Evolutionary conservation across 2,329 filamentous ascomycete species (phyloP).

Genomic region (Chrysoporthe cubensis): DNA sequence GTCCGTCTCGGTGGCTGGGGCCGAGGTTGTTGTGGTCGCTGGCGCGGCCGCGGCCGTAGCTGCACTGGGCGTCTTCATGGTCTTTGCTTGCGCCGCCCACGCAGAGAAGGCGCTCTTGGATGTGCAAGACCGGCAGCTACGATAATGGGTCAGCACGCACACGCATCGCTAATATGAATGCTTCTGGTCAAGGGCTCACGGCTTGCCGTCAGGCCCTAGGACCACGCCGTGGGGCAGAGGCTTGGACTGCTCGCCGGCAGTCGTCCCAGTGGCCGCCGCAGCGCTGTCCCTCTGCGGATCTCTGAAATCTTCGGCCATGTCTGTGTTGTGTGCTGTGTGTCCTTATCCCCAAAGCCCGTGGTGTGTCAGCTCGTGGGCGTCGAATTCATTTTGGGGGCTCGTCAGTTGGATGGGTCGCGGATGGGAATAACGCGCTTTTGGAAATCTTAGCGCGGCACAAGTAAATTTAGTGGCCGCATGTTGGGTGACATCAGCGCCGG

Average conservation of each 20-base stretch:
- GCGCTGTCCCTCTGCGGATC: slow-evolving; percentile 35
- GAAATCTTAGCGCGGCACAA: slow-evolving; percentile 5
- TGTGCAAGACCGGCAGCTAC: slow-evolving; percentile 73
- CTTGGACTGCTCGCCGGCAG: slow-evolving; percentile 45
- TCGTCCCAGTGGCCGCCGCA: slow-evolving; percentile 30
- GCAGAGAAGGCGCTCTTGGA: slow-evolving; percentile 65
- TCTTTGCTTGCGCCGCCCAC: slow-evolving; percentile 59
- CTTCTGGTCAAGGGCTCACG: slow-evolving; percentile 58
- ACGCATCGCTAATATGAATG: background rate
- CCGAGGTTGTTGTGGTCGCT: slow-evolving; percentile 35
- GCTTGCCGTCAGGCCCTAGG: slow-evolving; percentile 80
- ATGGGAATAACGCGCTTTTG: slow-evolving; percentile 5
- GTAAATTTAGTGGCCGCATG: slow-evolving; percentile 2
- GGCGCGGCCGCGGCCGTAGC: slow-evolving; percentile 40
- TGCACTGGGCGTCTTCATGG: slow-evolving; percentile 43
- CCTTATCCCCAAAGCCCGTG: background rate
- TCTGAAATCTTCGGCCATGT: slow-evolving; percentile 45
- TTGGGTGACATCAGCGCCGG: slow-evolving; percentile 22
- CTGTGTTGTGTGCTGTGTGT: background rate
- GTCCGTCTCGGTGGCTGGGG: slow-evolving; percentile 53
- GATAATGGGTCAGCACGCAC: slow-evolving; percentile 32
- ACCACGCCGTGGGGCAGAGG: slow-evolving; percentile 73
- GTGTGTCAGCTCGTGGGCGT: slow-evolving; percentile 10
- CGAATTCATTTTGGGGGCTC: slow-evolving; percentile 9
- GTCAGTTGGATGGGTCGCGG: slow-evolving; percentile 15